Base-by-base conservation (phyloP, 2,329 filamentous ascomycete genomes). In the Aspergillus vadensis region DNA sequence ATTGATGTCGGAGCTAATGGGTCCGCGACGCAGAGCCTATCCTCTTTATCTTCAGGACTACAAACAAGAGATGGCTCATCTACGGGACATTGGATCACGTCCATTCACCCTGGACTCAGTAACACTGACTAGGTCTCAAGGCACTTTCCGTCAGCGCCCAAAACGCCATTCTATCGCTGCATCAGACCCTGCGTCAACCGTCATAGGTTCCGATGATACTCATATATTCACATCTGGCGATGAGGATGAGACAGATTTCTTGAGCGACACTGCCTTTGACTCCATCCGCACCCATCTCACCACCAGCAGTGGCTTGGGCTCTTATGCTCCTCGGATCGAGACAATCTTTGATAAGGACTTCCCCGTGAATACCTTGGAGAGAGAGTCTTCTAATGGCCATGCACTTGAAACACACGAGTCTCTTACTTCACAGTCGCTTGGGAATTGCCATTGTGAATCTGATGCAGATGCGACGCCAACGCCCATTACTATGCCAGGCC, bases 211-310 rank as follows among this genome's bases (percentile, higher is more conserved):
- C 27, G 86, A 88, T 68, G 86, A 88, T 66, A 82, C 82, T 63
- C 81, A 83, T 58, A 79, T 82, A 30, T 79, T 85, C 63, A 82
- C 81, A 43, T 86, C 83, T 21, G 79, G 81, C 30, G 85, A 87
- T 62, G 86, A 87, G 65, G 84, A 87, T 66, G 86, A 86, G 62
- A 82, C 82, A 51, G 86, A 88, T 66, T 80, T 84, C 63, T 81
- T 85, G 66, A 87, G 84, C 65, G 86, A 88, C 64, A 86, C 83
- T 23, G 80, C 83, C 15, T 88, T 85, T 74, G 86, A 88, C 73
- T 88, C 86, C 52, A 77, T 87, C 60, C 85, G 84, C 60, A 88
- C 86, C 9, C 80, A 84, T 66, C 82, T 82, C 55, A 86, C 84
- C 15, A 79, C 80, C 63, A 83, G 81, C 57, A 79, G 76, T 68